Conservation (phyloP, 805 yeast genomes). For the Cephaloascus fragrans region DNA sequence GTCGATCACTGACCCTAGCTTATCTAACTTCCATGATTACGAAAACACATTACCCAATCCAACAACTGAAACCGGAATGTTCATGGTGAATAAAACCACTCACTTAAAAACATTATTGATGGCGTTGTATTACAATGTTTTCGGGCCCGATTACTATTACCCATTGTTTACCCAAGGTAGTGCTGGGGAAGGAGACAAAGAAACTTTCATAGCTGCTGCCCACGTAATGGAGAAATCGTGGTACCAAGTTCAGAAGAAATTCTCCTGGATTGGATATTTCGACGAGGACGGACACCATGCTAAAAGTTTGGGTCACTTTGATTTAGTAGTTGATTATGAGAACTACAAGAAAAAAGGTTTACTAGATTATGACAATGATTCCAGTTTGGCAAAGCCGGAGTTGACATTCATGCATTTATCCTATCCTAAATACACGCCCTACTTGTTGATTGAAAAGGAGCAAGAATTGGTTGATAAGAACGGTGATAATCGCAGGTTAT, state of each 20-base stretch:
- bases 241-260: slow-evolving; percentile 42
- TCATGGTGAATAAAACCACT: slow-evolving; percentile 47
- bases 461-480: slow-evolving; percentile 11
- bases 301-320: slow-evolving; percentile 28
- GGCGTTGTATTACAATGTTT: slow-evolving; percentile 53
- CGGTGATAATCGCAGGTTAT: slow-evolving; percentile 20
- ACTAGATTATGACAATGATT: slow-evolving; percentile 7
- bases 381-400: slow-evolving; percentile 8
- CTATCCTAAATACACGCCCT: slow-evolving; percentile 41
- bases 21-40: slow-evolving; percentile 44
- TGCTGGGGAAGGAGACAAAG: slow-evolving; percentile 78
- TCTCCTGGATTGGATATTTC: slow-evolving; percentile 24
- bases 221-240: slow-evolving; percentile 35
- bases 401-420: slow-evolving; percentile 48
- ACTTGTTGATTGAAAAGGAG: slow-evolving; percentile 12
- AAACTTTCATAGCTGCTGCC: slow-evolving; percentile 66
- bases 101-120: slow-evolving; percentile 52
- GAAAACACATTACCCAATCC: slow-evolving; percentile 60
- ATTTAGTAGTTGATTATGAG: slow-evolving; percentile 18
- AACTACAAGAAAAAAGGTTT: slow-evolving; percentile 10
- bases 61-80: slow-evolving; percentile 62
- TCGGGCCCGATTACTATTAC: slow-evolving; percentile 60
- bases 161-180: slow-evolving; percentile 62
- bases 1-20: slow-evolving; percentile 8
- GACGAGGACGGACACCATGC: slow-evolving; percentile 24